Evolutionary conservation across 345 rosid species (phyloP), one percentile per base, ranked within the genome.

Genomic region (Physaria fendleri): DNA sequence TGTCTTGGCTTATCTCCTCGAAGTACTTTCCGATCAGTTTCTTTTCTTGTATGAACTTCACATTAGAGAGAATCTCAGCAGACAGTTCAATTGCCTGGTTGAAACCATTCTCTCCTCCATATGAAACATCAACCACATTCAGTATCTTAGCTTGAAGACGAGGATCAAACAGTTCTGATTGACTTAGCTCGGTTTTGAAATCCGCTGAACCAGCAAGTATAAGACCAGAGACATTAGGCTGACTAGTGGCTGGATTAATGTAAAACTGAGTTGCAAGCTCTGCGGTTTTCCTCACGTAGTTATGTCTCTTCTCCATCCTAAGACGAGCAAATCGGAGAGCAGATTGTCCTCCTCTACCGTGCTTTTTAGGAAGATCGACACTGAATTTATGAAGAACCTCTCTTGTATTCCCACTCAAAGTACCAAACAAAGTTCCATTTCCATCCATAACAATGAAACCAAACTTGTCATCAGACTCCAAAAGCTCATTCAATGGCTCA

Each of bases 151-250:
- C 90, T 71, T 87, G 95, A 16, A 90, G 82, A 53, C 95, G 93
- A 74, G 95, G 92, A 66, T 90, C 97, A 73, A 90, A 90, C 86
- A 90, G 82, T 71, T 90, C 97, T 6, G 97, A 90, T 45, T 90
- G 95, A 71, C 95, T 86, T 43, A 90, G 66, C 77, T 90, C 97
- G 2, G 97, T 90, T 79, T 90, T 90, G 79, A 90, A 90, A 71
- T 86, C 97, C n/a, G 95, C 97, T 10, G 92, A 90, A 71, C 97
- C 97, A 65, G 97, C 97, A 42, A 90, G 95, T 35, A 90, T 90
- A 4, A 90, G 70, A 13, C 97, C 97, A 6, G 97, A 33, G 64
- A 89, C 97, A 43, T 89, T 89, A 1, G 97, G 97, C 75, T 89
- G 97, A 71, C 95, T 86, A 18, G 97, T 86, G 29, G 95, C 78